A percentile compares a stretch with the other conserved stretches of the same genome.
Evolutionary conservation across 305 asterid genomes (phyloP).

Genomic region (Stenogyne calaminthoides): DNA sequence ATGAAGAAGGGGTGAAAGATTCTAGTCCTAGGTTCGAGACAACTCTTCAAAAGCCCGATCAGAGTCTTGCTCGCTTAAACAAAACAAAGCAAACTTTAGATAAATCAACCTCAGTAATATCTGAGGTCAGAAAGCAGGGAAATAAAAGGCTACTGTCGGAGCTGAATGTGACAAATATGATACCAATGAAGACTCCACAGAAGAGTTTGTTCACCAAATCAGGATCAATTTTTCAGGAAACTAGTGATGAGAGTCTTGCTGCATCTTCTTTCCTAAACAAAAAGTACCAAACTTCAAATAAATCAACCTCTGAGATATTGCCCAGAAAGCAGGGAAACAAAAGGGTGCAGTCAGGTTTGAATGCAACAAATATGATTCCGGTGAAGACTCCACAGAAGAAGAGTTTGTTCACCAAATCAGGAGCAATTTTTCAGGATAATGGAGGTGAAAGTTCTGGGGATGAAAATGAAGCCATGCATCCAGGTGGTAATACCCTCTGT

Average conservation of each 20-base stretch:
- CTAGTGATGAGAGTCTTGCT: slow-evolving; percentile 21
- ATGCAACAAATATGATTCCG: slow-evolving; percentile 33
- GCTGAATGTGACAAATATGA: slow-evolving; percentile 31
- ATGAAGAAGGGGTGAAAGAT: slow-evolving; percentile 30
- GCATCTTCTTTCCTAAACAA: slow-evolving; percentile 31
- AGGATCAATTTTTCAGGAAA: not conserved
- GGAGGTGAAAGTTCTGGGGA: slow-evolving; percentile 58
- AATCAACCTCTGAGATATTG: slow-evolving; percentile 39
- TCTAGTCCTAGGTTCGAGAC: slow-evolving; percentile 28
- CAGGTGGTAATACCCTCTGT: slow-evolving; percentile 43
- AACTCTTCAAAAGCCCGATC: slow-evolving; percentile 32
- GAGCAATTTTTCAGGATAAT: slow-evolving; percentile 44
- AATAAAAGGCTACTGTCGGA: slow-evolving; percentile 29
- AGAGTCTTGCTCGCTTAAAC: slow-evolving; percentile 22
- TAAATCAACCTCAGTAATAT: slow-evolving; percentile 41
- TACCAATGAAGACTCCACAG: slow-evolving; percentile 35
- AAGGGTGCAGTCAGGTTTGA: slow-evolving; percentile 29
- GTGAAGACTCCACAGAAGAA: slow-evolving; percentile 35
- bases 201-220: slow-evolving; percentile 42
- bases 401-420: slow-evolving; percentile 44
- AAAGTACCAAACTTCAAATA: slow-evolving; percentile 35
- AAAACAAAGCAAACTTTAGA: slow-evolving; percentile 36
- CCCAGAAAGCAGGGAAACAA: slow-evolving; percentile 29
- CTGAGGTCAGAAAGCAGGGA: slow-evolving; percentile 33
- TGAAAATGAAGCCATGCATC: slow-evolving; percentile 49